These are phyloP conservation scores for Teratosphaeria destructans DNA, from an alignment of 2,329 filamentous ascomycete species.

Conservation along the genomic window DNA sequence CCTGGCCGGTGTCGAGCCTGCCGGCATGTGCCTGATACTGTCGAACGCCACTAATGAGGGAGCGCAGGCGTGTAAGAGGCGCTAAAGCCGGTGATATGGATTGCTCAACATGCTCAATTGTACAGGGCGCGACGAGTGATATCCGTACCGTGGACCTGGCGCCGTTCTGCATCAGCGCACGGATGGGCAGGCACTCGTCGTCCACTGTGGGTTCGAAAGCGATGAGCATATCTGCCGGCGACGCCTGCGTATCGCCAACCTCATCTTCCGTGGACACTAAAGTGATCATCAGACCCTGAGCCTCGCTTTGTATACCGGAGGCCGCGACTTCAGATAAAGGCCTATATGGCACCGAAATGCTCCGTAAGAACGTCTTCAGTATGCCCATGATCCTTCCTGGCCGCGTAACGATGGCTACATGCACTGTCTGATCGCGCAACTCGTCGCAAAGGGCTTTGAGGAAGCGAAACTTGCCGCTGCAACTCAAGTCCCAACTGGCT, in stretches of 20 bases:
- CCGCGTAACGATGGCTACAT: constrained; percentile 22
- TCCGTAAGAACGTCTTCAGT: constrained; percentile 23
- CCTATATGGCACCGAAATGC: constrained; percentile 11
- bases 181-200: constrained; percentile 3
- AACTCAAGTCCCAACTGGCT: constrained; percentile 25
- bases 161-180: constrained; percentile 17
- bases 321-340: neutral
- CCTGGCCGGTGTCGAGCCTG: constrained; percentile 20
- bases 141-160: neutral
- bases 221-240: constrained; percentile 29
- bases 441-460: constrained; percentile 21
- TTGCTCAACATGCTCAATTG: constrained; percentile 35
- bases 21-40: constrained; percentile 26
- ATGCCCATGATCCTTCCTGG: constrained; percentile 22
- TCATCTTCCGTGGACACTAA: constrained; percentile 23
- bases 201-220: constrained; percentile 27
- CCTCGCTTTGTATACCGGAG: constrained; percentile 1
- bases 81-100: constrained; percentile 24
- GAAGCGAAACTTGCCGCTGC: constrained; percentile 29
- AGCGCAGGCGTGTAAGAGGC: constrained; percentile 21
- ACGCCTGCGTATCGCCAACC: constrained; percentile 13
- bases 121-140: constrained; percentile 31
- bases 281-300: constrained; percentile 20
- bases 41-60: constrained; percentile 28
- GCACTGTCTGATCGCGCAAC: constrained; percentile 14